phyloP scores from a whole-genome alignment of 331 rosid genomes.

The Arachis monticola region DNA sequence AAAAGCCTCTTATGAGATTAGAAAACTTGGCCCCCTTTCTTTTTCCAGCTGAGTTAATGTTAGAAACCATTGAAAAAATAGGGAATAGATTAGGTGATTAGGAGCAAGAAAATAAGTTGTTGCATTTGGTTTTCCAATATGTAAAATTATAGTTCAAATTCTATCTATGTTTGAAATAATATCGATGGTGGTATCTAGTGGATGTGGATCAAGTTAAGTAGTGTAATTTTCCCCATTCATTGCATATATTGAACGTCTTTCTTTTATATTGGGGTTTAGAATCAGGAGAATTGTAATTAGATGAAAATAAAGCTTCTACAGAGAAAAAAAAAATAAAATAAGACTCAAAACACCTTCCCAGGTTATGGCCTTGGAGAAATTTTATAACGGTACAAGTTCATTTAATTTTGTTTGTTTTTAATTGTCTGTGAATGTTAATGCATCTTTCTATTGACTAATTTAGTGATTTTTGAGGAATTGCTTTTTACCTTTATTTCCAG shows the following conservation, averaged over 20 bases:
- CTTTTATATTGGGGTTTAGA: slow-evolving; percentile 57
- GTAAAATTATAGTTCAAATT: too few relatives aligned
- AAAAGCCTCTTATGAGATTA: too few relatives aligned
- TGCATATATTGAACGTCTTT: slow-evolving; percentile 11
- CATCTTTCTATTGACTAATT: slow-evolving; percentile 62
- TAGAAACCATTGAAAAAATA: neutral
- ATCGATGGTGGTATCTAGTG: too few relatives aligned
- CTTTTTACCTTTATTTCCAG: slow-evolving; percentile 49
- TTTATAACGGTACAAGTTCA: too few relatives aligned
- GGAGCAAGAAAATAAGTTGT: neutral
- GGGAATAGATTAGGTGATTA: slow-evolving; percentile 11
- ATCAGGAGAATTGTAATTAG: slow-evolving; percentile 63
- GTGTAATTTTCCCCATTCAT: neutral
- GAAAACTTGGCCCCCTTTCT: too few relatives aligned
- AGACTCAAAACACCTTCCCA: slow-evolving; percentile 88
- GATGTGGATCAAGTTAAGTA: too few relatives aligned
- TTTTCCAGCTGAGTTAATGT: neutral
- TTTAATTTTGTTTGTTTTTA: too few relatives aligned
- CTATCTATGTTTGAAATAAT: too few relatives aligned
- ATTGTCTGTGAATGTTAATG: too few relatives aligned
- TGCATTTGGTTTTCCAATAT: neutral
- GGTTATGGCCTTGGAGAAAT: slow-evolving; percentile 76
- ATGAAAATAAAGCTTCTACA: slow-evolving; percentile 67
- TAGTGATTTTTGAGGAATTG: slow-evolving; percentile 33
- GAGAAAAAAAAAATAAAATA: slow-evolving; percentile 73